Conservation (phyloP, 116 monocot species). For the Cymodocea nodosa region DNA sequence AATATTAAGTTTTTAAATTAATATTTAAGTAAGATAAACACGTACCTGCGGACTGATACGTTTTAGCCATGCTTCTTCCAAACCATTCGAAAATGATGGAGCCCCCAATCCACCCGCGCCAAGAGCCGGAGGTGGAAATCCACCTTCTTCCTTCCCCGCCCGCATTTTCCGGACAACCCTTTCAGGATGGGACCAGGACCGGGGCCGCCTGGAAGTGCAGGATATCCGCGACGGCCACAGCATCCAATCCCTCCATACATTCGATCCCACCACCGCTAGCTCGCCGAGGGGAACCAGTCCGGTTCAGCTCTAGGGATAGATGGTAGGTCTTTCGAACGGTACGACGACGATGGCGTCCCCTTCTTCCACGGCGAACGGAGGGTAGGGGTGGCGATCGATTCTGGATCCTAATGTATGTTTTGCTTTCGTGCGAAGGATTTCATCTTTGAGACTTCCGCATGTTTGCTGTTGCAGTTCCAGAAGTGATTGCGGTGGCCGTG, state of each 20-base stretch:
- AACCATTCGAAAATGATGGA: too few species aligned
- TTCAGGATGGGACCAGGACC: conserved; percentile 79
- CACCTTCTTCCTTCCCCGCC: conserved; percentile 42
- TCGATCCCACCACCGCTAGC: conserved; percentile 23
- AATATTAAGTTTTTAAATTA: too few species aligned
- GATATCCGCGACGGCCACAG: conserved; percentile 71
- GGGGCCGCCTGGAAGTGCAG: conserved; percentile 71
- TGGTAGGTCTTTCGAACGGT: conserved; percentile 56
- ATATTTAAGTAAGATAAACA: too few species aligned
- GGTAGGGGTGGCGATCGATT: conserved; percentile 20
- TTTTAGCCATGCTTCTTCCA: too few species aligned
- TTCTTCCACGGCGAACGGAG: conserved; percentile 68
- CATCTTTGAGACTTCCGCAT: too few species aligned
- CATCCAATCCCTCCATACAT: conserved; percentile 56
- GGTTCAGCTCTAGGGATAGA: conserved; percentile 59
- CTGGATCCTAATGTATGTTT: background rate
- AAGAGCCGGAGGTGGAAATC: conserved; percentile 66
- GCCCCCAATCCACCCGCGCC: too few species aligned
- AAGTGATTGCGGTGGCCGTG: too few species aligned
- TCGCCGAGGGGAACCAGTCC: conserved; percentile 43
- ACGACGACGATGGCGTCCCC: conserved; percentile 42
- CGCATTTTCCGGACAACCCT: conserved; percentile 51
- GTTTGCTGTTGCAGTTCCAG: too few species aligned
- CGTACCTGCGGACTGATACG: too few species aligned
- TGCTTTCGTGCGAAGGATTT: too few species aligned